Evolutionary conservation across 73 alveolate genomes (phyloP).

Genomic region (Halteria grandinella): DNA sequence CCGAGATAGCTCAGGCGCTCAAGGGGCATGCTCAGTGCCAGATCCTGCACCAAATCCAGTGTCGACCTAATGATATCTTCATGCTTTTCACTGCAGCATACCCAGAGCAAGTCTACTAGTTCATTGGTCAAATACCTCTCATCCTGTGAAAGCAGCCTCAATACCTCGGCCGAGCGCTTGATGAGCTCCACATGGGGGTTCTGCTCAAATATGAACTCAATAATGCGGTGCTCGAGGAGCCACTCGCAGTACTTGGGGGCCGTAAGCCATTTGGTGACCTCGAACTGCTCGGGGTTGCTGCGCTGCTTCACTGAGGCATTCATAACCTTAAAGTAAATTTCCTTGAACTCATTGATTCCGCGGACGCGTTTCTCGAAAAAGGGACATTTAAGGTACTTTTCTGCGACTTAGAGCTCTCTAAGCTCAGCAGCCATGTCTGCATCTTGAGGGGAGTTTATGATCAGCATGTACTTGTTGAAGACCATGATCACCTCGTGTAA

Average conservation of each 20-base stretch:
- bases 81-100: slow-evolving; percentile 57
- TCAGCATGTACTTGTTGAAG: neutral
- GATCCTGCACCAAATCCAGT: slow-evolving; percentile 21
- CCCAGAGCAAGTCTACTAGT: slow-evolving; percentile 52
- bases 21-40: slow-evolving; percentile 25
- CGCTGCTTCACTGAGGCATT: slow-evolving; percentile 11
- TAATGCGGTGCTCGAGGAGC: slow-evolving; percentile 14
- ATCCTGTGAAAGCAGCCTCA: slow-evolving; percentile 20
- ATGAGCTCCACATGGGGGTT: slow-evolving; percentile 62
- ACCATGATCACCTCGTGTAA: slow-evolving; percentile 44
- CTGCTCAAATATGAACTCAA: slow-evolving; percentile 49
- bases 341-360: slow-evolving; percentile 80
- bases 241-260: slow-evolving; percentile 38
- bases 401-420: slow-evolving; percentile 56
- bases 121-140: slow-evolving; percentile 32
- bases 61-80: slow-evolving; percentile 61
- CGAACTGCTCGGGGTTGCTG: neutral
- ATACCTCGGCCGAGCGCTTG: slow-evolving; percentile 35
- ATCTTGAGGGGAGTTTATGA: neutral
- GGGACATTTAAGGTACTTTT: slow-evolving; percentile 66
- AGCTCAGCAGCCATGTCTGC: slow-evolving; percentile 44
- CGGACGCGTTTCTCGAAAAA: slow-evolving; percentile 76
- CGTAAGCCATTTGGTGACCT: slow-evolving; percentile 48
- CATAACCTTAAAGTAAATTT: slow-evolving; percentile 44
- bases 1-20: slow-evolving; percentile 43